Conservation (phyloP, 2,329 filamentous ascomycete species). For the Gnomoniopsis smithogilvyi region DNA sequence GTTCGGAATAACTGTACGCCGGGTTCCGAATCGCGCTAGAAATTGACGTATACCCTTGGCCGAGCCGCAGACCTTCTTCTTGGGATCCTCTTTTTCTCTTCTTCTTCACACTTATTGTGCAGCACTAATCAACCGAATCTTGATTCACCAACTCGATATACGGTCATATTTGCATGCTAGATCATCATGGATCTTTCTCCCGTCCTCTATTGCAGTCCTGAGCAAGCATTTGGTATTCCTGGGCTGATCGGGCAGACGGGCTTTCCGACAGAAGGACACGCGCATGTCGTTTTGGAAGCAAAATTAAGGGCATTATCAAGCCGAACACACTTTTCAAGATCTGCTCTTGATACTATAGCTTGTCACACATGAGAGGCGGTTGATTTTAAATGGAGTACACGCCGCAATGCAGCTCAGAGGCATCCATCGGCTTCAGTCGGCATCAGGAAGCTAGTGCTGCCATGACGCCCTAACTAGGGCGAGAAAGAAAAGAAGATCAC, state of each 20-base stretch:
- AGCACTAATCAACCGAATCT: constrained; percentile 60
- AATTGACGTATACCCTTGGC: background rate
- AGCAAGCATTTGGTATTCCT: background rate
- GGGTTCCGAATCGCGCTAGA: background rate
- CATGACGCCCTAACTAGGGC: background rate
- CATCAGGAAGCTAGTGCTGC: background rate
- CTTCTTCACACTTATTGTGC: constrained; percentile 45
- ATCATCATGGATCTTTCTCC: constrained; percentile 32
- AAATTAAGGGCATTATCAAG: too few species aligned
- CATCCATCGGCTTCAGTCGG: background rate
- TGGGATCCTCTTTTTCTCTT: constrained; percentile 20
- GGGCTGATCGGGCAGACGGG: constrained; percentile 13
- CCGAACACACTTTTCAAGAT: too few species aligned
- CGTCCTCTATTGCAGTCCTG: constrained; percentile 19
- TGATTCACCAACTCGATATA: constrained; percentile 45
- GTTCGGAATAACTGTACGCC: background rate
- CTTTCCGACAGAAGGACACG: constrained; percentile 8
- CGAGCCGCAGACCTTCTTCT: background rate
- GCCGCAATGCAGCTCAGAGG: background rate
- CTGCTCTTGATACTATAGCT: too few species aligned
- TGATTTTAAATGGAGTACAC: too few species aligned
- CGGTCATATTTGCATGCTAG: constrained; percentile 63
- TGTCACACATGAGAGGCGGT: too few species aligned
- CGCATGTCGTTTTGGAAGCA: background rate
- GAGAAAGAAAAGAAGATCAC: background rate